phyloP scores from a whole-genome alignment of 345 rosid species.

The Eucalyptus marginata region DNA sequence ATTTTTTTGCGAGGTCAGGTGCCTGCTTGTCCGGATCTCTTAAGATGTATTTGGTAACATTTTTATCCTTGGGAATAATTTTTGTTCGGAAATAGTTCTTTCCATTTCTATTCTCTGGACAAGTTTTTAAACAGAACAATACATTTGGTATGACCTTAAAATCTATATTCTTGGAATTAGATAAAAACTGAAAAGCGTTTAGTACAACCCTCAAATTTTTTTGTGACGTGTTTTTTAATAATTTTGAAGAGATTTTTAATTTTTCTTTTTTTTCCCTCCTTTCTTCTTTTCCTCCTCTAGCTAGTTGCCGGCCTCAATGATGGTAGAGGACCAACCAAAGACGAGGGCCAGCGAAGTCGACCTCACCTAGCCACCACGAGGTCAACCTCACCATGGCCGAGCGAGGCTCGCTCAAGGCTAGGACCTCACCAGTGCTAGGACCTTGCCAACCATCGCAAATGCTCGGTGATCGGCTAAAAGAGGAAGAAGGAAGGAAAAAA shows the following conservation, averaged over 20 bases:
- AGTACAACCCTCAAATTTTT: no score
- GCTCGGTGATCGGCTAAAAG: background rate
- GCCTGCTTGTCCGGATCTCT: background rate
- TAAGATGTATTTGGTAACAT: no score
- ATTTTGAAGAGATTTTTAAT: no score
- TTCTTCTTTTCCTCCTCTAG: background rate
- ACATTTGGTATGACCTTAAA: no score
- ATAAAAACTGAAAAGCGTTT: no score
- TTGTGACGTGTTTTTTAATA: no score
- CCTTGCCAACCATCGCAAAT: background rate
- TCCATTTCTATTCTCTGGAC: no score
- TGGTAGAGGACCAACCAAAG: fast-evolving
- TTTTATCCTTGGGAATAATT: fast-evolving
- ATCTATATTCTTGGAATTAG: no score
- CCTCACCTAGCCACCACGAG: background rate
- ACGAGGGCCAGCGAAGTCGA: fast-evolving
- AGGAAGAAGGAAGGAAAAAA: background rate
- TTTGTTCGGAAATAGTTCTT: no score
- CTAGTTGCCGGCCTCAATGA: background rate
- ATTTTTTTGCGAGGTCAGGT: background rate
- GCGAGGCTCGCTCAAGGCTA: background rate
- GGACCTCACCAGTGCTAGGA: background rate
- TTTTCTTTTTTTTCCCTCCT: no score
- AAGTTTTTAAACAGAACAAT: no score
- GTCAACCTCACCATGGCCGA: background rate